Evolutionary conservation across 352 stramenopile species (phyloP), one percentile per base, ranked within the genome.

Genomic region (Pythium inflatum): DNA sequence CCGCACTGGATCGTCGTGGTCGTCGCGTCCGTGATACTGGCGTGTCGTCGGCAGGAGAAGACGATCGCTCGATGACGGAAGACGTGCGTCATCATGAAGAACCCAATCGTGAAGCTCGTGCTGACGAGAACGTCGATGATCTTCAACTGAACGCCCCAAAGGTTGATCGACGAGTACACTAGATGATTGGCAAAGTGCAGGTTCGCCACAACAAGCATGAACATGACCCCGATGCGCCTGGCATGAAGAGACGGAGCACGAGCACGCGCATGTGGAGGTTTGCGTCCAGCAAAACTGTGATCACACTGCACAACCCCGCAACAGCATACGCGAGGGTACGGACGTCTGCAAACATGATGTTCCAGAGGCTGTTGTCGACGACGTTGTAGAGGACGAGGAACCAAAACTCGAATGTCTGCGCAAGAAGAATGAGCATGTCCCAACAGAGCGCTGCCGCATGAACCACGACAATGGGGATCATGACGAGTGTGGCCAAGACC

Each of bases 371-470:
- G 40, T 34, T 60, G 49, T 55, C n/a, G 28, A 38, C 27, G 16
- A 25, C 9, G 56, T 60, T 71, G 54, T 59, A 40, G 45, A 61
- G 9, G 46, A 66, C 13, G 24, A 71, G 27, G 34, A 71, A 71
- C 64, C 64, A 71, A 40, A 64, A 71, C 56, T 71, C 64, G 30
- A 61, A 71, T 12, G 46, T 71, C 12, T n/a, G 6, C 5, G 53
- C 14, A 2, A 48, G 28, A 13, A 71, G 55, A 7, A 43, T 3
- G 4, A 71, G 54, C 24, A 65, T 36, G 25, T 66, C 56, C 64
- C 54, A 71, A 34, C 56, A 66, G 2, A 71, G 43, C 24, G 43
- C 34, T 0, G 55, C 54, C 1, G 24, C 30, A 28, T 71, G 54
- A 5, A 71, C 30, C 40, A 36, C 18, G 13, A 65, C n/a, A 38